Evolutionary conservation across 768 basidiomycete species (phyloP).

Genomic region (Mrakia blollopis): DNA sequence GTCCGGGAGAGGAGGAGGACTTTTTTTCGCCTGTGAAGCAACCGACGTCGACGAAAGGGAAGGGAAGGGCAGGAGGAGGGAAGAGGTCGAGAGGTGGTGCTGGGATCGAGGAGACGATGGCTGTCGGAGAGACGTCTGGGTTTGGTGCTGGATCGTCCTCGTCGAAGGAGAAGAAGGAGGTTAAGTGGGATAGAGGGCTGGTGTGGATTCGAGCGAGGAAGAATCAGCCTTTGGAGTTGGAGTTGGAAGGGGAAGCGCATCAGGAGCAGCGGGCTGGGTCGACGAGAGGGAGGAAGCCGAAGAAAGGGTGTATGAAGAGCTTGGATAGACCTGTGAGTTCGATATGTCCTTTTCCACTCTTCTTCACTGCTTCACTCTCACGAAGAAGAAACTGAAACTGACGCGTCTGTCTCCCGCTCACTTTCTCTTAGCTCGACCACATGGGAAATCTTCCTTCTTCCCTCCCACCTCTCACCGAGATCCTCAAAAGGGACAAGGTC

Average conservation of each 20-base stretch:
- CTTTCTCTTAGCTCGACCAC: background rate
- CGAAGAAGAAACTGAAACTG: background rate
- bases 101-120: conserved; percentile 17
- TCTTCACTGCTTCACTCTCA: background rate
- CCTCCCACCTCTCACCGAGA: conserved; percentile 18
- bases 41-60: background rate
- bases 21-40: conserved; percentile 37
- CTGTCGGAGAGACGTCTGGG: conserved; percentile 10
- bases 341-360: background rate
- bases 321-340: background rate
- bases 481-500: conserved; percentile 30
- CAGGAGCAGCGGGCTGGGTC: background rate
- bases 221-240: background rate
- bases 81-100: conserved; percentile 33
- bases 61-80: background rate
- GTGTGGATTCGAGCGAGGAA: conserved; percentile 37
- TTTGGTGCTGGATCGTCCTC: too few relatives aligned
- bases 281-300: background rate
- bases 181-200: conserved; percentile 44
- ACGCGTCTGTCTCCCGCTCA: background rate
- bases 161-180: conserved; percentile 28
- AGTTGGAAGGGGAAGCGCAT: background rate
- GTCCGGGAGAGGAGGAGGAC: conserved; percentile 43
- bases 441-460: conserved; percentile 8
- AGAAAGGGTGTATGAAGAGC: conserved; percentile 12